Evolutionary conservation across 805 yeast species (phyloP).

Genomic region (Lachancea quebecensis): DNA sequence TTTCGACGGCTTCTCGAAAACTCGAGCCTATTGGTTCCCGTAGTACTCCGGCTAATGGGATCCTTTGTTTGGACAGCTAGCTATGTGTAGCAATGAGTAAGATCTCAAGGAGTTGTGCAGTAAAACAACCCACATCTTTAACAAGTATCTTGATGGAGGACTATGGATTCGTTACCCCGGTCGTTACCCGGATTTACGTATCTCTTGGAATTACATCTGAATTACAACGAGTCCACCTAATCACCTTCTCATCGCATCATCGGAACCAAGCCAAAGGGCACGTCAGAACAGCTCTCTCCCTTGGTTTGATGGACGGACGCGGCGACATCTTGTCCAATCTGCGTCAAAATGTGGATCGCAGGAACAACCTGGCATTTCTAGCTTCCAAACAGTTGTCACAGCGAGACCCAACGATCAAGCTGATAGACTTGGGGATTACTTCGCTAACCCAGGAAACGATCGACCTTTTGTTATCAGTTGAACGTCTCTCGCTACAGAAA

Average conservation of each 20-base stretch:
- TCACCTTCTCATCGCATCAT: neutral
- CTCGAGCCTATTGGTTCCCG: no score
- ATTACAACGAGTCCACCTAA: no score
- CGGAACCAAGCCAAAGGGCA: neutral
- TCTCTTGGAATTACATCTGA: neutral
- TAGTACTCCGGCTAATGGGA: no score
- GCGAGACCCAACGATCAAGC: slow-evolving; percentile 30
- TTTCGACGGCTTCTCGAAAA: no score
- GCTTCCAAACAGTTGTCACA: slow-evolving; percentile 12
- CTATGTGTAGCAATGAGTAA: no score
- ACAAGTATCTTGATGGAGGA: no score
- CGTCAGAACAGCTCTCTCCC: neutral
- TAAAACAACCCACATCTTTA: no score
- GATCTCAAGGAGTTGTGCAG: no score
- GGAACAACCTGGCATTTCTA: slow-evolving; percentile 2
- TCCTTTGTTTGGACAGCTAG: no score
- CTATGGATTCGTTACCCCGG: neutral
- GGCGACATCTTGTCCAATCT: neutral
- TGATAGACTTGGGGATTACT: slow-evolving; percentile 35
- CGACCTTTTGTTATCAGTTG: slow-evolving; percentile 34
- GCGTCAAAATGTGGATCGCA: neutral
- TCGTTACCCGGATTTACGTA: neutral
- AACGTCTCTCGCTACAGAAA: slow-evolving; percentile 47
- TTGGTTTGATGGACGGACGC: neutral
- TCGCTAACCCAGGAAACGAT: slow-evolving; percentile 36